Evolutionary conservation across 2,329 filamentous ascomycete genomes (phyloP).

Genomic region (Aspergillus nomiae): DNA sequence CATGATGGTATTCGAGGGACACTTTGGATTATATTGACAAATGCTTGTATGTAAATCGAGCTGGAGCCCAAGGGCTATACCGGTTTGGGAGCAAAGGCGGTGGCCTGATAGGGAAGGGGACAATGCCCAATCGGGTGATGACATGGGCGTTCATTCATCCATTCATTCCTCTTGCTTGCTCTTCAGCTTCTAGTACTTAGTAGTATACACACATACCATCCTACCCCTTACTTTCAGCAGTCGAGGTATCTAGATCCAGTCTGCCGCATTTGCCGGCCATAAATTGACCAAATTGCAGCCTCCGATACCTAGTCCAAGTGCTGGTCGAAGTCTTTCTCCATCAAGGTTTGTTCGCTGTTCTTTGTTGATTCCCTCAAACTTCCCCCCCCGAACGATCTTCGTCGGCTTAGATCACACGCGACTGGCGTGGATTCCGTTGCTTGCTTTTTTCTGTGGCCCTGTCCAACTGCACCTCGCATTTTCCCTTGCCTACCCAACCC

Average conservation of each 20-base stretch:
- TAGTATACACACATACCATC: background rate
- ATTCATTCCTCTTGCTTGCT: background rate
- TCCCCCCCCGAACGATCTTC: background rate
- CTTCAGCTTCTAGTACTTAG: background rate
- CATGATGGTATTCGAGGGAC: no score
- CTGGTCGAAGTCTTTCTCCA: background rate
- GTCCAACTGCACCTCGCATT: background rate
- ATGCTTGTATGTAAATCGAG: background rate
- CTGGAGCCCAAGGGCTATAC: background rate
- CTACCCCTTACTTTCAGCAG: background rate
- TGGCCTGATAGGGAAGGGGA: constrained; percentile 1
- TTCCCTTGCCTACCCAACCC: constrained; percentile 5
- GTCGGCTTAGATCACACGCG: background rate
- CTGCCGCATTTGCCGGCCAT: background rate
- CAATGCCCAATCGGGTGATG: background rate
- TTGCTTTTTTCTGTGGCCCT: background rate
- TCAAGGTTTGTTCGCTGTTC: background rate
- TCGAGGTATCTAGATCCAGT: background rate
- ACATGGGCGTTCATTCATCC: background rate
- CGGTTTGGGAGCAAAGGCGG: background rate
- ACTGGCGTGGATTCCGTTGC: background rate
- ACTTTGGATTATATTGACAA: background rate
- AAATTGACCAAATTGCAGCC: background rate
- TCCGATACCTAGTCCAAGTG: background rate
- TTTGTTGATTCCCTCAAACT: background rate